Percentiles rank a stretch among this genome's conserved stretches.
Evolutionary conservation across 805 yeast species (phyloP).

Genomic region (Candida chilensis): DNA sequence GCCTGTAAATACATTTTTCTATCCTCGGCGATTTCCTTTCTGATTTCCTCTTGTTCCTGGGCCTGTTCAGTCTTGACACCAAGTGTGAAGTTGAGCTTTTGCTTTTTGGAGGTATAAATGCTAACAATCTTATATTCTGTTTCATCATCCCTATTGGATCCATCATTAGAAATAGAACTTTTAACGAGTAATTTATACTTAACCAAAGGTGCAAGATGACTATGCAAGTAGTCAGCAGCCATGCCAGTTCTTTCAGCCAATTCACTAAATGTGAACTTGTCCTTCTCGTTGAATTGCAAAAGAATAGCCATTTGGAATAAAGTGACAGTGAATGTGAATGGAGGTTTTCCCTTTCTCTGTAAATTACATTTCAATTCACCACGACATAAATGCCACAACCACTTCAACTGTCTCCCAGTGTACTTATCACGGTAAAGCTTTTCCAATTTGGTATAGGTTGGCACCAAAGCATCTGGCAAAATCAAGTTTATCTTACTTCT

Average conservation of each 20-base stretch:
- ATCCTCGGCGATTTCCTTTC: slow-evolving; percentile 77
- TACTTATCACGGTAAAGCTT: slow-evolving; percentile 67
- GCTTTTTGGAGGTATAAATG: slow-evolving; percentile 79
- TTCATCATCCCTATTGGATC: slow-evolving; percentile 20
- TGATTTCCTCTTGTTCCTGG: slow-evolving; percentile 66
- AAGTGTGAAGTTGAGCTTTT: slow-evolving; percentile 71
- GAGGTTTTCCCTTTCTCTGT: slow-evolving; percentile 72
- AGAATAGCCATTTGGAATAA: slow-evolving; percentile 82
- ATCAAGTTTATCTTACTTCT: slow-evolving; percentile 30
- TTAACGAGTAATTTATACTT: slow-evolving; percentile 65
- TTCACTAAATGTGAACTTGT: slow-evolving; percentile 48
- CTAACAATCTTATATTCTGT: slow-evolving; percentile 63
- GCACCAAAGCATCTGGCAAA: slow-evolving; percentile 63
- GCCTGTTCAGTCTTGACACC: slow-evolving; percentile 51
- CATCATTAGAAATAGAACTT: too few relatives aligned
- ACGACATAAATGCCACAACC: slow-evolving; percentile 94
- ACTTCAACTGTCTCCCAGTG: slow-evolving; percentile 79
- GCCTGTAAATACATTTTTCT: slow-evolving; percentile 83
- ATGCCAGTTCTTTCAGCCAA: slow-evolving; percentile 63
- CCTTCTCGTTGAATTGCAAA: slow-evolving; percentile 70
- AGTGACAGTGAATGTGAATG: slow-evolving; percentile 74
- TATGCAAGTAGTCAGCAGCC: slow-evolving; percentile 54
- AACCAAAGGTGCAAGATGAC: slow-evolving; percentile 71
- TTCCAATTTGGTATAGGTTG: slow-evolving; percentile 59
- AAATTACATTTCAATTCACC: slow-evolving; percentile 87